Conservation (phyloP, 345 rosid species). For the Conringia planisiliqua region DNA sequence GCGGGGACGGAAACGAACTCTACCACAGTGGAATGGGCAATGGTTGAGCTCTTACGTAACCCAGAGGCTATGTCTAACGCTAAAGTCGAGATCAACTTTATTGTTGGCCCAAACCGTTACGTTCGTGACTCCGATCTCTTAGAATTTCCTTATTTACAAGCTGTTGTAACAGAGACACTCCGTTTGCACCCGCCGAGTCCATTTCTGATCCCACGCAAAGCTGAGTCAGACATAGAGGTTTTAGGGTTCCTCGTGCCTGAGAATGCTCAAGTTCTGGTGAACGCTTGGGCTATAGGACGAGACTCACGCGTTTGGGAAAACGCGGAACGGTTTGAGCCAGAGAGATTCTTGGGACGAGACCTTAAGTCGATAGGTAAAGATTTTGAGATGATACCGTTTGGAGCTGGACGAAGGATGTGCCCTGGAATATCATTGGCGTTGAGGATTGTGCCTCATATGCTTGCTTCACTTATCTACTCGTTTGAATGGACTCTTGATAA, state of each 20-base stretch:
- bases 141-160: constrained; percentile 9
- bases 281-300: constrained; percentile 39
- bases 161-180: constrained; percentile 24
- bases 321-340: constrained; percentile 28
- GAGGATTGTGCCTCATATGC: constrained; percentile 29
- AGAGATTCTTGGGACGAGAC: constrained; percentile 23
- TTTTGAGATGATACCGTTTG: constrained; percentile 21
- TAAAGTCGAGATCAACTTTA: constrained; percentile 45
- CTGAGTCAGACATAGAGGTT: constrained; percentile 5
- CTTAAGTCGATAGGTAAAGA: constrained; percentile 9
- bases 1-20: constrained; percentile 65
- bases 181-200: constrained; percentile 26
- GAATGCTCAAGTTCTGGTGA: constrained; percentile 20
- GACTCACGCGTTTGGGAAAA: constrained; percentile 33
- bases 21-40: constrained; percentile 64
- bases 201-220: constrained; percentile 15
- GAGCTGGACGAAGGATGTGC: constrained; percentile 29
- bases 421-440: constrained; percentile 36
- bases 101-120: constrained; percentile 12
- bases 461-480: constrained; percentile 32
- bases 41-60: constrained; percentile 55
- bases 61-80: constrained; percentile 43
- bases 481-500: constrained; percentile 15
- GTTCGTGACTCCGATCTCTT: constrained; percentile 1
- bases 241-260: constrained; percentile 7